phyloP scores from a whole-genome alignment of 345 rosid genomes.

The Nephelium lappaceum region DNA sequence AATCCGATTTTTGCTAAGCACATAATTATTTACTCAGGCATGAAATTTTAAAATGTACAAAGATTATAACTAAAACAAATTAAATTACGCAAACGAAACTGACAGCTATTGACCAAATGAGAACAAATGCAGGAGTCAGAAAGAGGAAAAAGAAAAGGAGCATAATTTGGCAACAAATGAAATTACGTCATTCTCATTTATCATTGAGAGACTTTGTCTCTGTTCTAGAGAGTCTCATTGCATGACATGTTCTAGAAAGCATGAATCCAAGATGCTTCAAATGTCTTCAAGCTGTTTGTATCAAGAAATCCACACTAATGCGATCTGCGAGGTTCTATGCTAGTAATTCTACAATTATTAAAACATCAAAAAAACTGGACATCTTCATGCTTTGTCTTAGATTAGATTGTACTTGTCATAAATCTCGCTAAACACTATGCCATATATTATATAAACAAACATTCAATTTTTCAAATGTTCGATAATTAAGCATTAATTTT shows the following conservation, averaged over 20 bases:
- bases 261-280: neutral
- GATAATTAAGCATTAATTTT: neutral
- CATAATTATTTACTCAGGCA: neutral
- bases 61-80: neutral
- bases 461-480: neutral
- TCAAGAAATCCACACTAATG: neutral
- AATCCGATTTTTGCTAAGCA: neutral
- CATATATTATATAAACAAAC: neutral
- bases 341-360: neutral
- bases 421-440: neutral
- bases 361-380: neutral
- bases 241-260: neutral
- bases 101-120: neutral
- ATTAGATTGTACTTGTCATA: neutral
- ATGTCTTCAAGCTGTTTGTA: neutral
- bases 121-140: neutral
- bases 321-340: neutral
- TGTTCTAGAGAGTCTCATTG: neutral
- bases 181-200: no score
- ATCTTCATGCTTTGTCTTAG: neutral
- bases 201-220: neutral
- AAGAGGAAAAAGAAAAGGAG: neutral
- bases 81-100: conserved; percentile 1
- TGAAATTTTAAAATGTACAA: neutral
- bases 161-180: neutral